Evolutionary conservation across 805 yeast species (phyloP).

Genomic region (Groenewaldozyma salmanticensis): DNA sequence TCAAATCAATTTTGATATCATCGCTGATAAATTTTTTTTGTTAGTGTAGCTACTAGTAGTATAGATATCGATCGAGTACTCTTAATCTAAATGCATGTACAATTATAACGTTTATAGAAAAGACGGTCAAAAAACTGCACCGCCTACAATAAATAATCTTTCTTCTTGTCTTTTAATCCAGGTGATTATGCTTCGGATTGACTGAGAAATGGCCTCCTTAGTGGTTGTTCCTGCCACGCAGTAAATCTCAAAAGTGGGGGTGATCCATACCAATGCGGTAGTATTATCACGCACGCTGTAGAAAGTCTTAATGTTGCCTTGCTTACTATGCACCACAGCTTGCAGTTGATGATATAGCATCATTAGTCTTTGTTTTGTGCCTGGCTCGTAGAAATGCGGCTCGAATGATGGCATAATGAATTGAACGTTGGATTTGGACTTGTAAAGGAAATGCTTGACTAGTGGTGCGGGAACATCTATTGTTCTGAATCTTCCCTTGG

Average conservation of each 20-base stretch:
- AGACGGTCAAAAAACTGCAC: slow-evolving; percentile 50
- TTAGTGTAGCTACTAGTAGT: too few species aligned
- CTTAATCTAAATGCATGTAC: too few species aligned
- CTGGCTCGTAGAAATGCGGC: slow-evolving; percentile 27
- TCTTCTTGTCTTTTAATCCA: slow-evolving; percentile 73
- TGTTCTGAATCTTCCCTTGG: slow-evolving; percentile 34
- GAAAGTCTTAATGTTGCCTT: slow-evolving; percentile 21
- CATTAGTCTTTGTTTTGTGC: slow-evolving; percentile 20
- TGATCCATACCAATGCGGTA: slow-evolving; percentile 44
- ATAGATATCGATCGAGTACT: too few species aligned
- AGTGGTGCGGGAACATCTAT: slow-evolving; percentile 45
- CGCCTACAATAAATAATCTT: slow-evolving; percentile 64
- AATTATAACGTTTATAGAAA: too few species aligned
- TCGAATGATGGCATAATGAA: slow-evolving; percentile 38
- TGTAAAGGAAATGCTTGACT: slow-evolving; percentile 73
- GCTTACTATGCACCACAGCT: slow-evolving; percentile 26
- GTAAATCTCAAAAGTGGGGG: slow-evolving; percentile 54
- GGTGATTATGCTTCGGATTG: slow-evolving; percentile 53
- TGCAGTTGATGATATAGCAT: slow-evolving; percentile 29
- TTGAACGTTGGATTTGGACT: slow-evolving; percentile 60
- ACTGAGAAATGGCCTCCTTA: slow-evolving; percentile 46
- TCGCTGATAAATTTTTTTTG: too few species aligned
- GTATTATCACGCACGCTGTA: slow-evolving; percentile 17
- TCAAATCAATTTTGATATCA: too few species aligned
- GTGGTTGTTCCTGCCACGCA: slow-evolving; percentile 52